These are phyloP conservation scores for Cytospora paraplurivora DNA, from an alignment of 2,329 filamentous ascomycete genomes.

Conservation along the genomic window DNA sequence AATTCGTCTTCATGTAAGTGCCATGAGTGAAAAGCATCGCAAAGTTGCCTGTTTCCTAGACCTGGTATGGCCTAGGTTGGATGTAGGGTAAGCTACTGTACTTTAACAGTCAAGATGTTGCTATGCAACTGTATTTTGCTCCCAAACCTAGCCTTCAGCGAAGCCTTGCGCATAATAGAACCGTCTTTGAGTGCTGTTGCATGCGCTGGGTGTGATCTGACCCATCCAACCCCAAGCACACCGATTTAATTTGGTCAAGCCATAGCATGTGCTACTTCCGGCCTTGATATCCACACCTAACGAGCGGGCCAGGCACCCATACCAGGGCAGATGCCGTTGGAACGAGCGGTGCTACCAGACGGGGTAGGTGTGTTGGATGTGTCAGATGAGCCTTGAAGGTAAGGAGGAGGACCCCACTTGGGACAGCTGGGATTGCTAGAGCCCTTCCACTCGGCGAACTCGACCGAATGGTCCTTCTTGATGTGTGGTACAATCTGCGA, in stretches of 20 bases:
- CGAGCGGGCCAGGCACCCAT: background rate
- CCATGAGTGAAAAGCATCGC: background rate
- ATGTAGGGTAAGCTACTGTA: background rate
- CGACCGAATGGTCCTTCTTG: background rate
- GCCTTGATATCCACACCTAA: background rate
- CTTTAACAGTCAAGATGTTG: background rate
- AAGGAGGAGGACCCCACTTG: conserved; percentile 5
- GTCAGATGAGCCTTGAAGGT: background rate
- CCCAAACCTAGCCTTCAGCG: background rate
- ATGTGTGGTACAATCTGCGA: background rate
- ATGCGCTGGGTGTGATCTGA: no score
- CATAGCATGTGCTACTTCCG: background rate
- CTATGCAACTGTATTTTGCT: background rate
- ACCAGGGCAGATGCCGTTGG: background rate
- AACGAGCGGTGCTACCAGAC: background rate
- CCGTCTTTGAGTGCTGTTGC: background rate
- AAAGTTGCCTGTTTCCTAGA: background rate
- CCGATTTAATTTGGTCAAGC: background rate
- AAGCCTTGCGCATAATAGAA: background rate
- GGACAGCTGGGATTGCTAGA: background rate
- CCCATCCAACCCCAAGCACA: background rate
- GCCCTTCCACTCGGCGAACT: conserved; percentile 12
- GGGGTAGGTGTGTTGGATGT: background rate
- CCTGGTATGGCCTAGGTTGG: background rate
- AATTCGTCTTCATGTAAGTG: background rate